phyloP scores from a whole-genome alignment of 2,329 filamentous ascomycete species.

The Pseudofabraea citricarpa region DNA sequence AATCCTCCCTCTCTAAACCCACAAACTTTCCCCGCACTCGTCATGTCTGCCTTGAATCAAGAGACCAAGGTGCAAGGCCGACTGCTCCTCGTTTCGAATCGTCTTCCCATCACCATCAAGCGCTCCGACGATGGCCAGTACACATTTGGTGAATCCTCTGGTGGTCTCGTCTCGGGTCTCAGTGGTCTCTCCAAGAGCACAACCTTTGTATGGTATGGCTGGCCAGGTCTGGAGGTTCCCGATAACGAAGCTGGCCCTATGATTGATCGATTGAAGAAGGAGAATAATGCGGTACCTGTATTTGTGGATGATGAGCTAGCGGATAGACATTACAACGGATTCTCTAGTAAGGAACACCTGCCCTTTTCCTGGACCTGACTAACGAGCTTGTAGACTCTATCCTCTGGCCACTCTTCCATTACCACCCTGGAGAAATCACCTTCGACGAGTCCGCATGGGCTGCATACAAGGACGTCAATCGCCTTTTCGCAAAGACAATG shows the following conservation, averaged over 20 bases:
- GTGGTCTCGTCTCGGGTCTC: constrained; percentile 88
- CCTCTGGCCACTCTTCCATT: constrained; percentile 97
- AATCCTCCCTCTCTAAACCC: not conserved
- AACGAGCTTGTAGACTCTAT: constrained; percentile 67
- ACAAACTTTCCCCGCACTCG: not conserved
- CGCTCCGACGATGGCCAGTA: constrained; percentile 87
- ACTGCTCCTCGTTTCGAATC: constrained; percentile 87
- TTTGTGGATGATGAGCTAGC: constrained; percentile 92
- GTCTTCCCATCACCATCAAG: constrained; percentile 95
- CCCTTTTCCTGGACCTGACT: no score
- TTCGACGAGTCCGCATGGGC: constrained; percentile 95
- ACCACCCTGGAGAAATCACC: constrained; percentile 96
- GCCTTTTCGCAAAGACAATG: constrained; percentile 84
- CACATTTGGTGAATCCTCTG: constrained; percentile 93
- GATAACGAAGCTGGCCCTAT: constrained; percentile 74
- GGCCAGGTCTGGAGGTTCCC: constrained; percentile 90
- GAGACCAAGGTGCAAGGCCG: constrained; percentile 27
- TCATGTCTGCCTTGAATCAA: constrained; percentile 21
- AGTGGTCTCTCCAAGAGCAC: constrained; percentile 89
- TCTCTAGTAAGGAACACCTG: constrained; percentile 74
- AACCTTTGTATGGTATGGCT: constrained; percentile 97
- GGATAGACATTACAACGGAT: constrained; percentile 95
- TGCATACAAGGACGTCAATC: constrained; percentile 89
- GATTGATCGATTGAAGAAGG: constrained; percentile 73
- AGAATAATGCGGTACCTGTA: constrained; percentile 85